phyloP scores from a whole-genome alignment of 805 yeast species.

The Candida koratica region DNA sequence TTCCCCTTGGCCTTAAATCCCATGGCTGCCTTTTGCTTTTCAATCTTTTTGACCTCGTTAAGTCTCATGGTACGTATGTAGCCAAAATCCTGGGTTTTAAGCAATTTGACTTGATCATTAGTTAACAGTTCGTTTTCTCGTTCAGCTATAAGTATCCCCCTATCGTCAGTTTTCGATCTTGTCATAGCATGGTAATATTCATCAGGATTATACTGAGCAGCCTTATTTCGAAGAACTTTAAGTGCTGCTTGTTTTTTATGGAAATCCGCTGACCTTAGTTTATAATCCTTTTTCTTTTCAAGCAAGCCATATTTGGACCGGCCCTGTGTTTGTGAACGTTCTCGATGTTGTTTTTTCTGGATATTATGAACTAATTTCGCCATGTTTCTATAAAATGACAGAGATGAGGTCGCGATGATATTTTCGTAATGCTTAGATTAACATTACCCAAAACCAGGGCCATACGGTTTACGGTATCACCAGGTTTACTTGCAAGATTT shows the following conservation, averaged over 20 bases:
- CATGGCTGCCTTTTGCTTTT: slow-evolving; percentile 48
- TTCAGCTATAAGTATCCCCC: slow-evolving; percentile 65
- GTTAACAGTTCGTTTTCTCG: slow-evolving; percentile 59
- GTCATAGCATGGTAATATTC: slow-evolving; percentile 96
- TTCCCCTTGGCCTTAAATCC: slow-evolving; percentile 58
- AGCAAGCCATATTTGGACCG: slow-evolving; percentile 77
- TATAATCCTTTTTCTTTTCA: slow-evolving; percentile 72
- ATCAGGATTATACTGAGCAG: slow-evolving; percentile 77
- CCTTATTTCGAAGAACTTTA: slow-evolving; percentile 70
- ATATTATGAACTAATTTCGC: slow-evolving; percentile 81
- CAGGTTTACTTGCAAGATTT: too few species aligned
- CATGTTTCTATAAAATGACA: slow-evolving; percentile 36
- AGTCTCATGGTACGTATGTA: slow-evolving; percentile 76
- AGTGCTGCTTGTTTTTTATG: slow-evolving; percentile 60
- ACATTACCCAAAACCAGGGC: too few species aligned
- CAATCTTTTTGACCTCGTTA: slow-evolving; percentile 63
- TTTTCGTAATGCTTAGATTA: not conserved
- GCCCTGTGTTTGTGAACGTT: slow-evolving; percentile 79
- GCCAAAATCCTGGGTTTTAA: slow-evolving; percentile 88
- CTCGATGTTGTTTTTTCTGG: slow-evolving; percentile 94
- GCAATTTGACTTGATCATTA: slow-evolving; percentile 71
- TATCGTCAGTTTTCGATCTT: slow-evolving; percentile 57
- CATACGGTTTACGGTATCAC: too few species aligned
- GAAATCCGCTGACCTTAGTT: slow-evolving; percentile 50
- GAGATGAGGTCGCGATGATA: slow-evolving; percentile 5